phyloP scores from a whole-genome alignment of 331 rosid species.

The Quercus tomentella region DNA sequence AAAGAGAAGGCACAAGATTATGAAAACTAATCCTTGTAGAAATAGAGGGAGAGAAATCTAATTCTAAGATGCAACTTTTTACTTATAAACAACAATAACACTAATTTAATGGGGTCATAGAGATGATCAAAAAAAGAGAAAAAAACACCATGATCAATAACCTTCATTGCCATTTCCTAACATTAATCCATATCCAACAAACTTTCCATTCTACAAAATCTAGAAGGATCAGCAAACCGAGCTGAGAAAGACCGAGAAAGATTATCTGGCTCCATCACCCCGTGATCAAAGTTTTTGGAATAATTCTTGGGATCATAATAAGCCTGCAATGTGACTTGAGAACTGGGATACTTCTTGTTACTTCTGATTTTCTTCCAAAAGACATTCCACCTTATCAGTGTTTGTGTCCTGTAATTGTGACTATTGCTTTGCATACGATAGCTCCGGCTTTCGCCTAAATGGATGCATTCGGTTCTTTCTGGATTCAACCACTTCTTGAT shows the following conservation, averaged over 20 bases:
- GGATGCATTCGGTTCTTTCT: slow-evolving; percentile 33
- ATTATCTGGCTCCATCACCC: slow-evolving; percentile 56
- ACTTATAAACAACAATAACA: not conserved
- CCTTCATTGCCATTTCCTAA: not conserved
- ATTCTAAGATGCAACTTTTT: not conserved
- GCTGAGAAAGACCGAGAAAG: slow-evolving; percentile 69
- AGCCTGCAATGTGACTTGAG: slow-evolving; percentile 22
- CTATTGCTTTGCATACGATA: slow-evolving; percentile 14
- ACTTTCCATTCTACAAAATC: slow-evolving; percentile 28
- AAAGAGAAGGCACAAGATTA: not conserved
- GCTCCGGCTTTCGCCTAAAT: slow-evolving; percentile 48
- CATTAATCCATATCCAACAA: slow-evolving; percentile 31
- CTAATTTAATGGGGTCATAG: not conserved
- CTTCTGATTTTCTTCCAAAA: slow-evolving; percentile 55
- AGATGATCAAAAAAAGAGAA: not conserved
- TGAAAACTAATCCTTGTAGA: not conserved
- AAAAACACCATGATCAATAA: not conserved
- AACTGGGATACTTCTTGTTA: slow-evolving; percentile 32
- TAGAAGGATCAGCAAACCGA: slow-evolving; percentile 66
- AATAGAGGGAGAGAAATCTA: not conserved
- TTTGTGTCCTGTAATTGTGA: slow-evolving; percentile 17
- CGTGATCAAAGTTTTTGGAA: slow-evolving; percentile 62
- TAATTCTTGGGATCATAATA: slow-evolving; percentile 50
- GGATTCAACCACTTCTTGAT: slow-evolving; percentile 40
- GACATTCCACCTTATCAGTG: slow-evolving; percentile 37